These are phyloP conservation scores for Mucor mucedo DNA, from an alignment of 371 early-diverging fungal species.

Conservation along the genomic window DNA sequence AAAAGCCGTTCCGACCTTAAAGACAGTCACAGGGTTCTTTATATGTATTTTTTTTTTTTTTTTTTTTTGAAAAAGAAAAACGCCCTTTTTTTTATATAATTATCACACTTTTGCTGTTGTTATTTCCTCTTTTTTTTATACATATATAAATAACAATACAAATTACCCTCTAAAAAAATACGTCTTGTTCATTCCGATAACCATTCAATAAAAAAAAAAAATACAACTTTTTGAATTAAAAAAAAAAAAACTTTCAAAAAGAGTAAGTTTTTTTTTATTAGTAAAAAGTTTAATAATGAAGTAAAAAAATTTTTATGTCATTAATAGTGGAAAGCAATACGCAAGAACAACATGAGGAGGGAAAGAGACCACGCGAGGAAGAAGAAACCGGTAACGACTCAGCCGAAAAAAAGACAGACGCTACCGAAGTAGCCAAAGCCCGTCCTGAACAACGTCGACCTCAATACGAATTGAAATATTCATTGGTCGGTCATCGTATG, in stretches of 20 bases:
- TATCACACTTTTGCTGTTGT: neutral
- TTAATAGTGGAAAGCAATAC: conserved; percentile 10
- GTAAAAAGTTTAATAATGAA: neutral
- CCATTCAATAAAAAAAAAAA: neutral
- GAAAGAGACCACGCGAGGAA: conserved; percentile 28
- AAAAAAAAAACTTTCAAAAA: neutral
- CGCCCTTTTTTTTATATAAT: conserved; percentile 1
- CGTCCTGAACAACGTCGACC: conserved; percentile 64
- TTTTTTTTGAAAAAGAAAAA: neutral
- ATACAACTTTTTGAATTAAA: neutral
- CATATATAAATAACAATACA: neutral
- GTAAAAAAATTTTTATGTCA: conserved; percentile 14
- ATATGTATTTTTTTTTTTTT: too few relatives aligned
- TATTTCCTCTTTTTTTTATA: neutral
- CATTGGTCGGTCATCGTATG: conserved; percentile 93
- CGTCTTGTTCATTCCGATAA: too few relatives aligned
- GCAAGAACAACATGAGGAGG: conserved; percentile 7
- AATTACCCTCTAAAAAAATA: neutral
- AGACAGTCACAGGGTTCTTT: neutral
- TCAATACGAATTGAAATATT: conserved; percentile 87
- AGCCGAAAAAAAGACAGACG: conserved; percentile 21
- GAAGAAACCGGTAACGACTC: conserved; percentile 10
- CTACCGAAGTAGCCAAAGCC: conserved; percentile 15
- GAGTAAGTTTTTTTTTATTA: neutral
- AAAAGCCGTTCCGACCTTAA: neutral